These are phyloP conservation scores for Camelina hispida DNA, from an alignment of 345 rosid species.

Conservation along the genomic window DNA sequence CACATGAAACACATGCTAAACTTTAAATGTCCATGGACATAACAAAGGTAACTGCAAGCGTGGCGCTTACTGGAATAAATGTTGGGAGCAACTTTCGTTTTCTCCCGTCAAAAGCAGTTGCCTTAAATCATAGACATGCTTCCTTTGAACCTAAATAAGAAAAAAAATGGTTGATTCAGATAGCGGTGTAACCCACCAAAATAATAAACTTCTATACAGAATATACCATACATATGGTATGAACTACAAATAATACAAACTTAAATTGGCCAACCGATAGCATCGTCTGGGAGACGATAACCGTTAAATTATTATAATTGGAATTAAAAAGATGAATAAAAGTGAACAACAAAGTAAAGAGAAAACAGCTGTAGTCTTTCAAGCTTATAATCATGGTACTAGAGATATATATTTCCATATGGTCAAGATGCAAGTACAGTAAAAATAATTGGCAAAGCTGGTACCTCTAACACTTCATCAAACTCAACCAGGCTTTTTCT, in stretches of 20 bases:
- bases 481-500: slow-evolving; percentile 96
- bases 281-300: neutral
- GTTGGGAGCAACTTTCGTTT: slow-evolving; percentile 82
- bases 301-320: neutral
- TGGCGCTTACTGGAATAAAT: slow-evolving; percentile 73
- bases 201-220: slow-evolving; percentile 2
- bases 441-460: slow-evolving; percentile 2
- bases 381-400: slow-evolving; percentile 15
- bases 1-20: slow-evolving; percentile 28
- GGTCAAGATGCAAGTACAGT: slow-evolving; percentile 14
- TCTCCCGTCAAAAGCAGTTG: slow-evolving; percentile 85
- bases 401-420: neutral
- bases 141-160: slow-evolving; percentile 81
- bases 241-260: slow-evolving; percentile 13
- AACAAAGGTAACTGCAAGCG: slow-evolving; percentile 20
- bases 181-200: slow-evolving; percentile 1
- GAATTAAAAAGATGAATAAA: neutral
- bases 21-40: slow-evolving; percentile 6
- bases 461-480: slow-evolving; percentile 96
- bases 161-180: slow-evolving; percentile 25
- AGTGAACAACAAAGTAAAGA: slow-evolving; percentile 7
- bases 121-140: slow-evolving; percentile 90
- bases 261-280: neutral
- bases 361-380: slow-evolving; percentile 13
- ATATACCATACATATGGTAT: slow-evolving; percentile 21